Evolutionary conservation across 164 flowering plant species (phyloP).

Genomic region (Nelumbo lutea): DNA sequence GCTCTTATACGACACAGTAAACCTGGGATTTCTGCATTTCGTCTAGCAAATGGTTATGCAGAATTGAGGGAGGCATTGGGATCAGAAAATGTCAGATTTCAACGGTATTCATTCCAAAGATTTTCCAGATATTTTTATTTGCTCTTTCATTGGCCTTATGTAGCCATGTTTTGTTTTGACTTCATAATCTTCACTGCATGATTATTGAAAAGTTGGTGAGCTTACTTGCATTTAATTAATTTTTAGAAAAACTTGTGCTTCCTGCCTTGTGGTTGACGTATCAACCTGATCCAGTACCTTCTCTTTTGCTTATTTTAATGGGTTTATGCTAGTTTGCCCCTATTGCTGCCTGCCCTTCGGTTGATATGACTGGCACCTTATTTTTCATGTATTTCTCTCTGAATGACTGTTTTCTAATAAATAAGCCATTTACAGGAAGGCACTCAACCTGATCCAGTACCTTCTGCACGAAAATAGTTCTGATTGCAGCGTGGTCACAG

Average conservation of each 20-base stretch:
- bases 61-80: constrained; percentile 76
- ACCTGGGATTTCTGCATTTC: constrained; percentile 78
- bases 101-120: constrained; percentile 43
- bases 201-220: too few species aligned
- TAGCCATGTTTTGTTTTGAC: background rate
- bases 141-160: background rate
- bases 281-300: too few species aligned
- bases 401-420: too few species aligned
- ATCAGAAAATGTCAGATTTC: constrained; percentile 76
- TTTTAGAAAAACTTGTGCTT: too few species aligned
- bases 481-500: constrained; percentile 50
- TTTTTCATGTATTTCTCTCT: too few species aligned
- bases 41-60: constrained; percentile 90
- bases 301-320: background rate
- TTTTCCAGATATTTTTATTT: background rate
- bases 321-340: background rate
- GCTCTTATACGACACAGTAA: constrained; percentile 87
- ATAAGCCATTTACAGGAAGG: constrained; percentile 80
- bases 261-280: too few species aligned
- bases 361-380: too few species aligned
- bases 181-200: background rate
- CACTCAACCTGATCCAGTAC: constrained; percentile 80
- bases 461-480: constrained; percentile 66
- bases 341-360: too few species aligned
- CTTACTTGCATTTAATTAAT: too few species aligned